Evolutionary conservation across 371 early-diverging fungal genomes (phyloP), one percentile per base, ranked within the genome.

Genomic region (Apophysomyces trapeziformis): DNA sequence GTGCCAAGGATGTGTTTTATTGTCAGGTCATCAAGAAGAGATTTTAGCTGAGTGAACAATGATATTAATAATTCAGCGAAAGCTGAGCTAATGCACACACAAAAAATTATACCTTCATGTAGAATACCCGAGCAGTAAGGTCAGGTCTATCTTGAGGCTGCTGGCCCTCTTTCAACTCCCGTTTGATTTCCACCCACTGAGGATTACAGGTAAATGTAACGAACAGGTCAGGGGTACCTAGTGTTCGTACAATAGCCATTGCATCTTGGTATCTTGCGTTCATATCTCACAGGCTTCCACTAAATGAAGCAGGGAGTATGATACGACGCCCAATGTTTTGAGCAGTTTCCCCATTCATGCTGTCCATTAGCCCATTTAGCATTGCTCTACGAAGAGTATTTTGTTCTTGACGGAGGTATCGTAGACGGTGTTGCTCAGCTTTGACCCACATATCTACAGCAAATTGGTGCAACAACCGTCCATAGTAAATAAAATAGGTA

Each of bases 171-270:
- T 50, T 13, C 0, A 79, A 64, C 7, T 65, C 69, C 7, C 47
- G 44, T 11, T 12, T 21, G 5, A 80, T 74, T 36, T 77, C 74
- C 1, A 69, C 68, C 76, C 80, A 79, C 9, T 18, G 57, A 0
- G 79, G 73, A 38, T 77, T 77, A 58, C 75, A 78, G 2, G 71
- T 82, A 13, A 82, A 72, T 0, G 82, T 77, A 8, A 82, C 63
- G 45, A 82, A 82, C 0, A 73, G 57, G 57, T 78, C 76, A 1
- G 76, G 74, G 56, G 74, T 79, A 0, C 79, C 74, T 46, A 66
- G 67, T 0, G 32, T 2, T 2, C 69, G 50, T 0, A 76, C 68
- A 13, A 78, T 68, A 1, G 61, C 63, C 60, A 77, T 69, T 0
- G 73, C 67, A 66, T 79, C 74, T 43, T 77, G 76, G 37, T 68